These are phyloP conservation scores for Triticum timopheevii DNA, from an alignment of 176 grass and related monocot species.

Conservation along the genomic window DNA sequence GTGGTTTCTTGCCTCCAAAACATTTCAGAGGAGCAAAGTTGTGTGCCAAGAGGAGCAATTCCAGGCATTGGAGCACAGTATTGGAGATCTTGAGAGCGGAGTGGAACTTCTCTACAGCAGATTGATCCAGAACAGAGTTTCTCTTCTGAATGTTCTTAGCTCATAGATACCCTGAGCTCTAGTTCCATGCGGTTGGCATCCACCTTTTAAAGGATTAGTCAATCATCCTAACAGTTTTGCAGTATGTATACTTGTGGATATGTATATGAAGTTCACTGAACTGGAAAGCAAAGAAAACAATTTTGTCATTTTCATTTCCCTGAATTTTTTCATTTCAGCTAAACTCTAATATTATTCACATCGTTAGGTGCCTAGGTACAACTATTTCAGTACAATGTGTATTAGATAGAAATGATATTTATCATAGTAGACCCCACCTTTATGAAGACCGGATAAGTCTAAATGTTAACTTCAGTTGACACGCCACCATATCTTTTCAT, in stretches of 20 bases:
- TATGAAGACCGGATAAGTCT: too few species aligned
- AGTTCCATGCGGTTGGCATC: slow-evolving; percentile 18
- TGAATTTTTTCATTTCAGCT: too few species aligned
- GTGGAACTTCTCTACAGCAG: slow-evolving; percentile 33
- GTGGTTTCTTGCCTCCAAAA: slow-evolving; percentile 35
- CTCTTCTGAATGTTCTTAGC: slow-evolving; percentile 48
- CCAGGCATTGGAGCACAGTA: slow-evolving; percentile 38
- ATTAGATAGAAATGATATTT: too few species aligned
- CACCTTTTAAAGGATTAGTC: slow-evolving; percentile 33
- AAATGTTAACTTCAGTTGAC: too few species aligned
- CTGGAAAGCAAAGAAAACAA: too few species aligned
- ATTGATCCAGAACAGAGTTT: slow-evolving; percentile 56
- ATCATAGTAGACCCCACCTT: too few species aligned
- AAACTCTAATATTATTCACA: too few species aligned
- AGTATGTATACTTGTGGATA: not conserved
- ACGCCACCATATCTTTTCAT: too few species aligned
- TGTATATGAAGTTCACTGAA: too few species aligned
- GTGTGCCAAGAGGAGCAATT: slow-evolving; percentile 29
- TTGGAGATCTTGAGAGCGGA: slow-evolving; percentile 40
- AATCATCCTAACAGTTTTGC: slow-evolving; percentile 17
- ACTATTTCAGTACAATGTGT: too few species aligned
- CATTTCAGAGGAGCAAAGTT: slow-evolving; percentile 35
- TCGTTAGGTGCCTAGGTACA: too few species aligned
- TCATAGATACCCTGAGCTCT: slow-evolving; percentile 5
- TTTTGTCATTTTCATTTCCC: too few species aligned